These are phyloP conservation scores for Hebeloma cylindrosporum DNA, from an alignment of 768 basidiomycete genomes.

Conservation along the genomic window DNA sequence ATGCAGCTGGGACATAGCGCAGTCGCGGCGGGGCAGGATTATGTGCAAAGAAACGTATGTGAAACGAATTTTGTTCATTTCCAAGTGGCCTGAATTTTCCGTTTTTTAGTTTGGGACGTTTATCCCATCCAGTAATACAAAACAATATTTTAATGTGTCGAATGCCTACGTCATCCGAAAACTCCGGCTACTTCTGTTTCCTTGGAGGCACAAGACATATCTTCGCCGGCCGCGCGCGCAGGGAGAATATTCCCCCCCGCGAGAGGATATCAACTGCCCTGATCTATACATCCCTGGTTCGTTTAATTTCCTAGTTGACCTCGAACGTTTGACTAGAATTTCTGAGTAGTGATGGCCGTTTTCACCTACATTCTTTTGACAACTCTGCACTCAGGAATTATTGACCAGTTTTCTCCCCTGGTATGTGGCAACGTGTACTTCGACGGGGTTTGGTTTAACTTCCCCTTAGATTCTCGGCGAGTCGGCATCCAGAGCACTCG, in stretches of 20 bases:
- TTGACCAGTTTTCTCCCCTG: conserved; percentile 82
- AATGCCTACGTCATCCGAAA: conserved; percentile 95
- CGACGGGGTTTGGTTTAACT: too few relatives aligned
- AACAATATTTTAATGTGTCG: conserved; percentile 94
- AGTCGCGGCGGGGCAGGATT: conserved; percentile 91
- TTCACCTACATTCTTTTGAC: conserved; percentile 93
- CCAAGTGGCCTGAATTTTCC: conserved; percentile 5
- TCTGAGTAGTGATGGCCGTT: conserved; percentile 79
- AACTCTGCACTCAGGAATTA: conserved; percentile 80
- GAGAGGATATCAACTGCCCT: conserved; percentile 94
- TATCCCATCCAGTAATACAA: conserved; percentile 73
- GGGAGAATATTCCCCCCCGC: conserved; percentile 82
- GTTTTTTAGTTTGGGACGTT: conserved; percentile 68
- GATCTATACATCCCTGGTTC: conserved; percentile 95
- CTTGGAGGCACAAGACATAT: conserved; percentile 93
- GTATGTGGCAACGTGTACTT: conserved; percentile 24
- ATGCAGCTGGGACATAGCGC: conserved; percentile 94
- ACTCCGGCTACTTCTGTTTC: conserved; percentile 85
- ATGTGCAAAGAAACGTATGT: conserved; percentile 90
- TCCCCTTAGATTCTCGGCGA: conserved; percentile 67
- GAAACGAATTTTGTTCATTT: neutral
- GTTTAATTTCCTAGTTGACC: conserved; percentile 5
- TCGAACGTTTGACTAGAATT: conserved; percentile 6
- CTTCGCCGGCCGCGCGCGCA: conserved; percentile 59
- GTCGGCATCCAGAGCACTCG: conserved; percentile 79